Percentiles rank a stretch among this genome's conserved stretches.
phyloP scores from a whole-genome alignment of 352 stramenopile species.

The Thalassiosira hispida region DNA sequence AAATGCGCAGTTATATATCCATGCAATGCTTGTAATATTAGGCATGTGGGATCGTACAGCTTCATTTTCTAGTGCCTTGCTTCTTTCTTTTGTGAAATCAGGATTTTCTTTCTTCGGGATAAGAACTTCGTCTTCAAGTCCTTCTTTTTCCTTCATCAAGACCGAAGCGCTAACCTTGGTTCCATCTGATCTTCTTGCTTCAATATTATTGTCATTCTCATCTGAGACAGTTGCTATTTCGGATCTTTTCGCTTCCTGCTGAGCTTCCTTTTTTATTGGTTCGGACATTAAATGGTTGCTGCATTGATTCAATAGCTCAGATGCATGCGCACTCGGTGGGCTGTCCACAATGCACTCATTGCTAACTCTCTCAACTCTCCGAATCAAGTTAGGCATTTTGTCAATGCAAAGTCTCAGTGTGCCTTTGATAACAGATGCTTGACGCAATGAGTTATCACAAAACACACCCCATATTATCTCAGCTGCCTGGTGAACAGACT shows the following conservation, averaged over 20 bases:
- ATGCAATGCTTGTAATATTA: constrained; percentile 19
- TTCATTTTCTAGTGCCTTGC: background rate
- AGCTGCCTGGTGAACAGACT: constrained; percentile 32
- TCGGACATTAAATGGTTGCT: constrained; percentile 4
- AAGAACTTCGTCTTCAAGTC: constrained; percentile 1
- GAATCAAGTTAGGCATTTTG: constrained; percentile 42
- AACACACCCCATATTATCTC: constrained; percentile 47
- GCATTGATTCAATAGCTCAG: constrained; percentile 40
- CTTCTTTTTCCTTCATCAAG: background rate
- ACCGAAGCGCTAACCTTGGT: background rate
- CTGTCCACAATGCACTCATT: constrained; percentile 26
- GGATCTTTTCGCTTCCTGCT: background rate
- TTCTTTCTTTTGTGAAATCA: background rate
- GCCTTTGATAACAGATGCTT: constrained; percentile 38
- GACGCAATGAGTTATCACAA: constrained; percentile 32
- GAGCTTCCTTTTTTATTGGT: background rate
- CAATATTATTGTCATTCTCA: background rate
- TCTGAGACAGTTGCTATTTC: background rate
- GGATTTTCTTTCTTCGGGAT: constrained; percentile 3
- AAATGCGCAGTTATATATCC: constrained; percentile 40
- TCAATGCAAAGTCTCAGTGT: constrained; percentile 47
- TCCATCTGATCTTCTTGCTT: background rate
- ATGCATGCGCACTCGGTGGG: constrained; percentile 10
- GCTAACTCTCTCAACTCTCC: constrained; percentile 36
- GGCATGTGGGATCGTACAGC: constrained; percentile 11